These are phyloP conservation scores for Naganishia randhawae DNA, from an alignment of 768 basidiomycete species.

Conservation along the genomic window DNA sequence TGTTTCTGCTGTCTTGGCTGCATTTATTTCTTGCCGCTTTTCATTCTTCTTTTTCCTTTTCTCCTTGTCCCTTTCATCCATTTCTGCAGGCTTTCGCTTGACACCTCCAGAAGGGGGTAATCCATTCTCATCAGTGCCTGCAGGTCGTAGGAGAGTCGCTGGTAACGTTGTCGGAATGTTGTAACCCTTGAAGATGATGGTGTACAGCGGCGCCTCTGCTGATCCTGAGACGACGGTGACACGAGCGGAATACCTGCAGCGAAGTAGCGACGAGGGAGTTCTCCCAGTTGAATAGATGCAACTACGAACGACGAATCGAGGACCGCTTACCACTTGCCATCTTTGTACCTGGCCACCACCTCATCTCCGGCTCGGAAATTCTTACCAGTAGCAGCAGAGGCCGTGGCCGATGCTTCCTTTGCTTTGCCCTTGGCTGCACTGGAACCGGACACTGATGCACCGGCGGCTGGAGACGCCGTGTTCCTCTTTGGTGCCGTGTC, in stretches of 20 bases:
- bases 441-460: conserved; percentile 1
- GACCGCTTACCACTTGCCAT: conserved; percentile 47
- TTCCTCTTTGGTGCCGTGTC: background rate
- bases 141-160: conserved; percentile 40
- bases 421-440: conserved; percentile 35
- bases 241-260: conserved; percentile 47
- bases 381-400: conserved; percentile 27
- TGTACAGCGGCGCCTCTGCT: conserved; percentile 46
- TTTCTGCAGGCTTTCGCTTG: conserved; percentile 43
- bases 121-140: conserved; percentile 34
- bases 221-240: conserved; percentile 48
- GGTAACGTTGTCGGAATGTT: conserved; percentile 48
- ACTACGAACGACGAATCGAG: background rate
- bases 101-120: conserved; percentile 32
- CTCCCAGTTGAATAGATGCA: background rate
- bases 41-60: conserved; percentile 52
- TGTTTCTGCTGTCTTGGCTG: conserved; percentile 47
- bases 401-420: conserved; percentile 36
- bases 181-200: conserved; percentile 50
- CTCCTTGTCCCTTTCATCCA: conserved; percentile 50
- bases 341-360: conserved; percentile 51
- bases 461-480: conserved; percentile 25
- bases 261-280: background rate
- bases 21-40: conserved; percentile 50
- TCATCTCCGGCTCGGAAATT: conserved; percentile 50